These are phyloP conservation scores for Ceratobasidium sp. DNA, from an alignment of 1,284 basidiomycete species.

Conservation along the genomic window DNA sequence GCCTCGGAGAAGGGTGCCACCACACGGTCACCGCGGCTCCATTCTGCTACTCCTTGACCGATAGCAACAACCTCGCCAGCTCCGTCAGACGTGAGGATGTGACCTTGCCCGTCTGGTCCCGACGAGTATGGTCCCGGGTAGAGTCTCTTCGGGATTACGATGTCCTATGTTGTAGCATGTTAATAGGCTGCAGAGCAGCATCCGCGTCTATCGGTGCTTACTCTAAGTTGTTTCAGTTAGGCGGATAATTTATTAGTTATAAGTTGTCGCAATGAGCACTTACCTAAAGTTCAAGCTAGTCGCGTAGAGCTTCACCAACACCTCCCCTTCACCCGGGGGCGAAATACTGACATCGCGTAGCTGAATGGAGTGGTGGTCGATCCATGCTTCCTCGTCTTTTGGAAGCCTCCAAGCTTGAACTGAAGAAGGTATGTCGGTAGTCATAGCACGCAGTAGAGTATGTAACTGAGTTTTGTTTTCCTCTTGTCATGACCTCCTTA, in stretches of 20 bases:
- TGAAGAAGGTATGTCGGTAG: not conserved
- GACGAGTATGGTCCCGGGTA: slow-evolving; percentile 13
- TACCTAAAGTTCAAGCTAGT: slow-evolving; percentile 14
- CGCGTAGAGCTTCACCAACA: slow-evolving; percentile 22
- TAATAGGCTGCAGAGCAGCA: not conserved
- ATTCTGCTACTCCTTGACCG: slow-evolving; percentile 66
- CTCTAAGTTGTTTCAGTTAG: slow-evolving; percentile 23
- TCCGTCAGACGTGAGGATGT: slow-evolving; percentile 70
- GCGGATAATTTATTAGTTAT: slow-evolving; percentile 12
- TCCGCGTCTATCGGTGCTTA: not conserved
- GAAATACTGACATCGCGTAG: slow-evolving; percentile 3
- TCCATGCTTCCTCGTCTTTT: not conserved
- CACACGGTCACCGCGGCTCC: slow-evolving; percentile 70
- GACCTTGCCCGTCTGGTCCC: slow-evolving; percentile 24
- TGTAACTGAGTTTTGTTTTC: not conserved
- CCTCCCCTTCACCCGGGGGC: slow-evolving; percentile 20
- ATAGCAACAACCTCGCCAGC: slow-evolving; percentile 72
- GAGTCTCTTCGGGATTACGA: not conserved
- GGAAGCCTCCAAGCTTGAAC: slow-evolving; percentile 24
- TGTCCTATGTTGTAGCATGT: slow-evolving; percentile 6
- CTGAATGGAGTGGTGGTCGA: not conserved
- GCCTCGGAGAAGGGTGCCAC: slow-evolving; percentile 63
- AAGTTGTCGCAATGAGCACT: not conserved
- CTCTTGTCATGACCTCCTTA: no score
- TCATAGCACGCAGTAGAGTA: not conserved